These are phyloP conservation scores for Larix kaempferi DNA, from an alignment of 75 land plant genomes.

Conservation along the genomic window DNA sequence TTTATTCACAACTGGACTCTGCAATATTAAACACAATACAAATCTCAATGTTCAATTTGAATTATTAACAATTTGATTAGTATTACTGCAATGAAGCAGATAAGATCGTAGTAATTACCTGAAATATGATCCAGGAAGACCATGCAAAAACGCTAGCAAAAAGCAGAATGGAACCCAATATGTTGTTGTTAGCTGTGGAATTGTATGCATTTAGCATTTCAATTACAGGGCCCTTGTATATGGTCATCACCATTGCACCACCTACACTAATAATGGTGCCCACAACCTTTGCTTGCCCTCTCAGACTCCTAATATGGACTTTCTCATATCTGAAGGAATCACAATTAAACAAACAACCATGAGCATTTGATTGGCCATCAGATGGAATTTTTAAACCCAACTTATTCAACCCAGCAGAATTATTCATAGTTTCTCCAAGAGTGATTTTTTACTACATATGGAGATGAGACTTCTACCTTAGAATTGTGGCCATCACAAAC, in stretches of 20 bases:
- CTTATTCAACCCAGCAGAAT: not conserved
- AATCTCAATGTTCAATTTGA: no score
- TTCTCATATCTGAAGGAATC: slow-evolving; percentile 9
- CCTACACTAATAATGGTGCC: slow-evolving; percentile 13
- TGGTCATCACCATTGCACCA: slow-evolving; percentile 22
- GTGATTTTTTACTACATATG: not conserved
- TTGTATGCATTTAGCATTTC: no score
- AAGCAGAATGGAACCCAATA: not conserved
- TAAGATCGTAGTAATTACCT: no score
- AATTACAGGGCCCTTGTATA: slow-evolving; percentile 16
- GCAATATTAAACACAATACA: no score
- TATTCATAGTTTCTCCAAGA: not conserved
- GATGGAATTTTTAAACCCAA: not conserved
- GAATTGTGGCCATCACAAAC: no score
- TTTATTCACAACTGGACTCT: no score
- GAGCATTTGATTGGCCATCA: not conserved
- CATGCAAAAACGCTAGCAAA: not conserved
- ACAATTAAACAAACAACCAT: not conserved
- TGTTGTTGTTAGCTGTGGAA: not conserved
- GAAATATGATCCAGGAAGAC: not conserved
- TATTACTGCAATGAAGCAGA: no score
- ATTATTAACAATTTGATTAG: no score
- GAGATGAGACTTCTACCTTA: not conserved
- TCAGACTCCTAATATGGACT: slow-evolving; percentile 13
- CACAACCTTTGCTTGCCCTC: slow-evolving; percentile 14